These are phyloP conservation scores for Buxus sempervirens DNA, from an alignment of 164 flowering plant genomes.

Conservation along the genomic window DNA sequence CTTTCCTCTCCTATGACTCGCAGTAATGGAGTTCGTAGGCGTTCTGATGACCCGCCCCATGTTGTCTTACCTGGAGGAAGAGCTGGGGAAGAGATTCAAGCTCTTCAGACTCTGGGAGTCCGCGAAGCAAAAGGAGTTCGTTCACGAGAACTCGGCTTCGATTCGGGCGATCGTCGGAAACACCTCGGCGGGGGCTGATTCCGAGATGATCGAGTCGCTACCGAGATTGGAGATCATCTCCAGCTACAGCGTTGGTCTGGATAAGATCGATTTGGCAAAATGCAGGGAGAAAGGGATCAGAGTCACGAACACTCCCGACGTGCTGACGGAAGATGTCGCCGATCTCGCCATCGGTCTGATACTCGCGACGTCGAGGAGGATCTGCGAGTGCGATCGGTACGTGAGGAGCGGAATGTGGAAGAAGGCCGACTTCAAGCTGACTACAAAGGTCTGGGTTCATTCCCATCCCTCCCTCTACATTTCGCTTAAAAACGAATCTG, in stretches of 20 bases:
- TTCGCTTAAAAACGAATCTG: too few relatives aligned
- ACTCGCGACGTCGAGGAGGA: conserved; percentile 48
- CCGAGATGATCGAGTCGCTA: conserved; percentile 57
- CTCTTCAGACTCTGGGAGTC: conserved; percentile 52
- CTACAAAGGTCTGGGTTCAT: conserved; percentile 54
- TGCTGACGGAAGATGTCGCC: conserved; percentile 90
- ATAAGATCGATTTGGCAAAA: conserved; percentile 74
- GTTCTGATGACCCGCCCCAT: conserved; percentile 64
- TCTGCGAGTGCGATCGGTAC: conserved; percentile 39
- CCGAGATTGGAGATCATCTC: conserved; percentile 83
- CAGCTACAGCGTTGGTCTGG: conserved; percentile 77
- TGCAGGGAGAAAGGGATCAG: conserved; percentile 77
- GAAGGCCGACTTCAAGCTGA: conserved; percentile 34
- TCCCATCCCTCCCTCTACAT: conserved; percentile 12
- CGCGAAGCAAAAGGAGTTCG: conserved; percentile 28
- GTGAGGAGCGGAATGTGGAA: conserved; percentile 54
- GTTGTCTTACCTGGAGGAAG: conserved; percentile 52
- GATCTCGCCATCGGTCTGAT: conserved; percentile 78
- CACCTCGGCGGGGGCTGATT: conserved; percentile 52
- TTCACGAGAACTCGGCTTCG: conserved; percentile 33
- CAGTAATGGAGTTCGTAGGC: conserved; percentile 54
- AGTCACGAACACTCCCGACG: conserved; percentile 93
- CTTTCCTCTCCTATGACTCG: conserved; percentile 4
- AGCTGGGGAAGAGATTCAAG: conserved; percentile 63
- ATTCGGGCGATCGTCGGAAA: conserved; percentile 79